Evolutionary conservation across 768 basidiomycete species (phyloP), one percentile per base, ranked within the genome.

Genomic region (Lactarius trivialis): DNA sequence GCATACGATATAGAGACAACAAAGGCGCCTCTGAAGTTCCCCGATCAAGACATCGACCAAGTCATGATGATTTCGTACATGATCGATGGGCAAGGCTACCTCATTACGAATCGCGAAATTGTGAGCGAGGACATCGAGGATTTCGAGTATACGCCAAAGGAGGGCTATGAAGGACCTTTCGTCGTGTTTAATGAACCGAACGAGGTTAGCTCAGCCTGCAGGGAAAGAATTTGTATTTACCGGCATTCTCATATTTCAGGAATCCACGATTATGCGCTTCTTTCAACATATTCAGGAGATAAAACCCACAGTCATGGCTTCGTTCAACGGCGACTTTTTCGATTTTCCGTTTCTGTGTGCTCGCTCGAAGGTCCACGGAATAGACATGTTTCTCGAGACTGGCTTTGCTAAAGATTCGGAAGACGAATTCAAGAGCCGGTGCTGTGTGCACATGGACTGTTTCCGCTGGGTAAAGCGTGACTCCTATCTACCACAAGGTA

Each of bases 21-120:
- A 1, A 99, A 99, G 76, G 89, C 92, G n/a, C 96, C 97, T n/a
- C 84, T 98, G 69, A 98, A 98, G 74, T 98, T 98, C 71, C 96
- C 97, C 1, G 97, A 98, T 76, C 89, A 94, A 68, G 83, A 85
- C 7, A 87, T 92, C 28, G 97, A 98, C 77, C 95, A 98, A 72
- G 93, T 99, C 69, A 99, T 99, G 96, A 99, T 99, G 97, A 98
- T 99, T 66, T 99, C 97, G 49, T 99, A 98, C 75, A 98, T 99
- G 95, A 79, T 99, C 19, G 97, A 99, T 71, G 96, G 94, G 0
- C 92, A 95, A 73, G 97, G 97, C 0, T 99, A 90, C 71, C 83
- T 99, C 64, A 98, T 99, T 74, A 97, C 93, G 24, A 98, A 98
- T 70, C 82, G 97, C 48, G 97, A 99, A 67, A 98, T 98, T 55